Base-by-base conservation (phyloP, 352 stramenopile genomes). In the Blastocystis sp. region DNA sequence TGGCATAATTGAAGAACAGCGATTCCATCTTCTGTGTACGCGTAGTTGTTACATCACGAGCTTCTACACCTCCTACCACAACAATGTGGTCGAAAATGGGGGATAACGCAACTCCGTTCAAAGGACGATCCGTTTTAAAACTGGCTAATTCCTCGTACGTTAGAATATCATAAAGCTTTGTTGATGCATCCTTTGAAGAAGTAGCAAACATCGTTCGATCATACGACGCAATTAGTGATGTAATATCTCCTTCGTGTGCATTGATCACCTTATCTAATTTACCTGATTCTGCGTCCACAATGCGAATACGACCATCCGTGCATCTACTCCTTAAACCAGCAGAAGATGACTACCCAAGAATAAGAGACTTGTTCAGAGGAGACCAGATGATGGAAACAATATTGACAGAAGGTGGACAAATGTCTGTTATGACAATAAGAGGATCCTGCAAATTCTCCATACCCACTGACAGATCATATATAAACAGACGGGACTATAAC, bases 1-100 rank as follows among this genome's bases (percentile, higher is more conserved):
- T 98, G 13, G 98, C 95, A 91, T 98, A 95, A 92, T 99, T 95
- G 93, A 98, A 99, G 92, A 99, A 98, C 64, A 96, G 93, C 0
- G 64, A 76, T 51, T 87, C 64, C 81, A 87, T 87, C 42, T 90
- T 89, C 78, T 82, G 30, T 48, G 93, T 94, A 98, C 92, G 93
- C 97, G 94, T 96, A 37, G 94, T 96, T 9, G 97, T 99, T 15
- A 99, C 97, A 90, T 93, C 96, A 94, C 98, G 98, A 62, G 97
- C 97, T 91, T 99, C 97, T 92, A 99, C 96, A 56, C 97, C 97
- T 91, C 97, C 97, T 59, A 96, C 97, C 27, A 99, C 92, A 80
- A 99, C 93, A 22, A 99, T n/a, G 22, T 97, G 94, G 89, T 96
- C 93, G 91, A 98, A 98, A 30, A 94, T 97, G 30, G 97, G 96